A percentile compares a stretch with the other conserved stretches of the same genome.
Conservation (phyloP, 495 filamentous ascomycete genomes). For the Penicillium soppii region DNA sequence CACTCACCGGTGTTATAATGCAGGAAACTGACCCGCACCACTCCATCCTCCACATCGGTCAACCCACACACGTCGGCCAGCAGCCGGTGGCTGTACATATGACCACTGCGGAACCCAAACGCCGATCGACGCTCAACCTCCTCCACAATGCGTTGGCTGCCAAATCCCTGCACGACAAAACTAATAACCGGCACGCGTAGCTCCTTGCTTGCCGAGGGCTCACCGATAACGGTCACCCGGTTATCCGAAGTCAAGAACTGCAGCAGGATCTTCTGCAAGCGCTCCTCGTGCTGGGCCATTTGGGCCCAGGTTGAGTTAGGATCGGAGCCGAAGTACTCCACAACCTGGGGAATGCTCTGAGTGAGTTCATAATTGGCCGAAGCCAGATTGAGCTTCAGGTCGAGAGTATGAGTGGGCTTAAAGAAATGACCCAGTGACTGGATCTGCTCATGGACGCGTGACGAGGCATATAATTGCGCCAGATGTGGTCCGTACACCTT, state of each 20-base stretch:
- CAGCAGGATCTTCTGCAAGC: conserved; percentile 57
- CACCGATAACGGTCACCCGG: conserved; percentile 58
- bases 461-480: conserved; percentile 60
- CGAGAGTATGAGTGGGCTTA: conserved; percentile 55
- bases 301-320: conserved; percentile 43
- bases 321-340: conserved; percentile 51
- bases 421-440: conserved; percentile 65
- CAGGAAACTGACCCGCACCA: conserved; percentile 68
- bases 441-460: conserved; percentile 46
- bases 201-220: conserved; percentile 38
- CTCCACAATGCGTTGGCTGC: conserved; percentile 59
- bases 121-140: conserved; percentile 53
- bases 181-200: conserved; percentile 64
- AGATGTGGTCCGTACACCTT: conserved; percentile 76
- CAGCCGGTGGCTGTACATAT: conserved; percentile 65
- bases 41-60: conserved; percentile 52
- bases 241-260: conserved; percentile 47
- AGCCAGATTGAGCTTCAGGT: conserved; percentile 64
- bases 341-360: conserved; percentile 54
- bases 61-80: conserved; percentile 58
- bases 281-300: conserved; percentile 59
- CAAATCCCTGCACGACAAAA: conserved; percentile 58
- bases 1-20: conserved; percentile 74
- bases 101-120: conserved; percentile 65
- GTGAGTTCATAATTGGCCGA: conserved; percentile 67